phyloP scores from a whole-genome alignment of 2,329 filamentous ascomycete species.

The Diaporthe longicolla region DNA sequence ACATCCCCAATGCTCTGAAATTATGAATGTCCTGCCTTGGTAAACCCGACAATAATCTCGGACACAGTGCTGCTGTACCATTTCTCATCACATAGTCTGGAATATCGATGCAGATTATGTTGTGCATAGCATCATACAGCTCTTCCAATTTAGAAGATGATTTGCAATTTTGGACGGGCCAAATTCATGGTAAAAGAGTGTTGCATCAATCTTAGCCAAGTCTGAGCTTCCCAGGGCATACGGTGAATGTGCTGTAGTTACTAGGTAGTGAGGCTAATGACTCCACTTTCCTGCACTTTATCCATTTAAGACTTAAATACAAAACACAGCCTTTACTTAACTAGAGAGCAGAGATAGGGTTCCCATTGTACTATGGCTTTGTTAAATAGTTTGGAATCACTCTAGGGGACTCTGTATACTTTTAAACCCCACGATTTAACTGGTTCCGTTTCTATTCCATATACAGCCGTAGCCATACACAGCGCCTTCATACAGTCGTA shows the following conservation, averaged over 20 bases:
- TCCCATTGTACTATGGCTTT: not conserved
- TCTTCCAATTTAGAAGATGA: not conserved
- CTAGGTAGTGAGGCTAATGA: too few species aligned
- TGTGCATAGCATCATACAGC: too few species aligned
- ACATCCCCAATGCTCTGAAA: not conserved
- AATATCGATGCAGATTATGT: too few species aligned
- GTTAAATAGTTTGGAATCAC: not conserved
- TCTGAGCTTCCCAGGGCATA: not conserved
- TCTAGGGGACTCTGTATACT: not conserved
- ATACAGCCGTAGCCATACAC: too few species aligned
- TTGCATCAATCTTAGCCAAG: not conserved
- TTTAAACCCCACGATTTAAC: too few species aligned
- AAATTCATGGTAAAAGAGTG: not conserved
- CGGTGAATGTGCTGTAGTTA: not conserved
- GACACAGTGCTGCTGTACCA: not conserved
- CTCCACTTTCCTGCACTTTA: not conserved
- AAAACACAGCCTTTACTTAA: not conserved
- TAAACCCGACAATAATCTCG: not conserved
- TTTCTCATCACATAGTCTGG: too few species aligned
- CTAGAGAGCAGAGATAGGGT: too few species aligned
- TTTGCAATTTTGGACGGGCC: not conserved
- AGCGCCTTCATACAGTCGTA: too few species aligned
- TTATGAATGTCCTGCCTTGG: not conserved
- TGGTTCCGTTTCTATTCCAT: too few species aligned
- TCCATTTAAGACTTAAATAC: not conserved